Evolutionary conservation across 2,329 filamentous ascomycete species (phyloP).

Genomic region (Cucurbitaria berberidis): DNA sequence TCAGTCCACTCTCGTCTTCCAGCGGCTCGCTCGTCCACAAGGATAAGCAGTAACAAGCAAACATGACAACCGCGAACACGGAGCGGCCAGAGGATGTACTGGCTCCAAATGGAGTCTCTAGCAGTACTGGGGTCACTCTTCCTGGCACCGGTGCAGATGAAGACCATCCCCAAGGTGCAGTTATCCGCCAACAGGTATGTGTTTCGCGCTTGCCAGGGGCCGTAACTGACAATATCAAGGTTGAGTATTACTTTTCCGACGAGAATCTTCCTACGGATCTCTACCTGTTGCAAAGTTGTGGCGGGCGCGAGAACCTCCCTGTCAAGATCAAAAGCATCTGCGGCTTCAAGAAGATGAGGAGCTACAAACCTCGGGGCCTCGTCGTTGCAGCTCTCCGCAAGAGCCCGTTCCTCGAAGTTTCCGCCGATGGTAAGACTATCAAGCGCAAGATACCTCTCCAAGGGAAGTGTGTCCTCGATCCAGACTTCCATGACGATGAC

Average conservation of each 20-base stretch:
- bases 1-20: not conserved
- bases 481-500: constrained; percentile 29
- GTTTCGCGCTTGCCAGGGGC: not conserved
- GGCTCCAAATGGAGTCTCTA: not conserved
- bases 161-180: constrained; percentile 37
- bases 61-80: constrained; percentile 5
- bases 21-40: not conserved
- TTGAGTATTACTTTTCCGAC: constrained; percentile 59
- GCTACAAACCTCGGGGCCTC: constrained; percentile 48
- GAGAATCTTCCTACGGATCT: constrained; percentile 53
- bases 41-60: not conserved
- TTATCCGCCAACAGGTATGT: constrained; percentile 41
- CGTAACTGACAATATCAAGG: constrained; percentile 36
- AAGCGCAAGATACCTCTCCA: constrained; percentile 51
- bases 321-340: constrained; percentile 53
- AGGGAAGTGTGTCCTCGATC: constrained; percentile 38
- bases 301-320: constrained; percentile 50
- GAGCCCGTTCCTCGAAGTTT: constrained; percentile 51
- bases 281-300: constrained; percentile 51
- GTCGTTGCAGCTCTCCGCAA: constrained; percentile 52
- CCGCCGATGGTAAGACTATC: constrained; percentile 51
- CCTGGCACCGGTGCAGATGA: not conserved
- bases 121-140: not conserved
- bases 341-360: constrained; percentile 55
- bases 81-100: not conserved